Evolutionary conservation across 2,329 filamentous ascomycete genomes (phyloP), one percentile per base, ranked within the genome.

Genomic region (Beauveria sp.): DNA sequence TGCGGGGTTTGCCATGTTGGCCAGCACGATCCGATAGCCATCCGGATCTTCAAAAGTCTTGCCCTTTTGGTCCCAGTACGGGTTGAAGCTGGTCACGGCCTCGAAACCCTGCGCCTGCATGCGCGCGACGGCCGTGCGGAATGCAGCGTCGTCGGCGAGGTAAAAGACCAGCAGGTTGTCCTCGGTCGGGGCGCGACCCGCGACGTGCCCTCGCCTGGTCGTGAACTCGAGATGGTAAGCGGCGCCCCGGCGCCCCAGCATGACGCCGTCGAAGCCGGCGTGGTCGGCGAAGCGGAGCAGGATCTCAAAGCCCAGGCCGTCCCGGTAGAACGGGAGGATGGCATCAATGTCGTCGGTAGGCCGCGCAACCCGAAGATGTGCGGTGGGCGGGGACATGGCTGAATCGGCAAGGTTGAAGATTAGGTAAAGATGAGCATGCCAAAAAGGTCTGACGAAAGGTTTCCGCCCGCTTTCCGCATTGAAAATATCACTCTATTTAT

Each of bases 131-230:
- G 72, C 72, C 1, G 61, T 62, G 14, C 66, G 50, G 63, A 72
- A 75, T 1, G 68, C 68, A 0, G 63, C 64, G 1, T 63, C 40
- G 3, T 73, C 71, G 0, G 73, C 71, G 0, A 79, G 65, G 66
- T 79, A 78, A 50, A 79, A 77, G 9, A 79, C 71, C 3, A 79
- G 65, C 30, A 79, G 67, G 60, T 79, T 78, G 63, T 79, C 77
- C 58, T 75, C 69, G 0, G 74, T 76, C 3, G 77, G 76, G 38
- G 74, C 71, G 30, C 68, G 67, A 3, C 72, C 74, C 5, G 67
- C 72, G 2, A 71, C 66, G 59, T 77, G 73, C 0, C 70, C 73
- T 12, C 64, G 34, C 46, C 72, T 66, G 3, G 68, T 67, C 0
- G 75, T 78, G 61, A 79, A 76, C 64, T 80, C 77, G 20, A 80